A percentile compares a stretch with the other conserved stretches of the same genome.
phyloP scores from a whole-genome alignment of 164 flowering plant genomes.

The Liquidambar formosana region DNA sequence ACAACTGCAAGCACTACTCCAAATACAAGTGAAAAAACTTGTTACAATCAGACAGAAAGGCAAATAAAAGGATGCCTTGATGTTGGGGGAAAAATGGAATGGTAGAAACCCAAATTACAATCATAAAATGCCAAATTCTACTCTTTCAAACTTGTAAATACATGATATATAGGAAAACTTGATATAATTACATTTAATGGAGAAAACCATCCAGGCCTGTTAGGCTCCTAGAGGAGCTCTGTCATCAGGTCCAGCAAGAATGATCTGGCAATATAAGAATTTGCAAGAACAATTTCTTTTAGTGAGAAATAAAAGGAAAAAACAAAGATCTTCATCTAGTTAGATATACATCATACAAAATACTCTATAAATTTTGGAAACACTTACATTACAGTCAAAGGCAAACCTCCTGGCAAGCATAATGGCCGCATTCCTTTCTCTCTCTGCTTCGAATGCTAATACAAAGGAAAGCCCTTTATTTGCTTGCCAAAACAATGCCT shows the following conservation, averaged over 20 bases:
- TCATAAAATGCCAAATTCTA: no score
- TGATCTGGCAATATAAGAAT: slow-evolving; percentile 44
- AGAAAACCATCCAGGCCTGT: slow-evolving; percentile 8
- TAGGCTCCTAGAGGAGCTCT: slow-evolving; percentile 40
- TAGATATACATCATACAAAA: not conserved
- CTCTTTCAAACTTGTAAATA: no score
- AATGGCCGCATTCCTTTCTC: slow-evolving; percentile 91
- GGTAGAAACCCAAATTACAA: no score
- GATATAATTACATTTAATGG: slow-evolving; percentile 29
- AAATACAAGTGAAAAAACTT: slow-evolving; percentile 1
- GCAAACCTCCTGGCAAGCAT: slow-evolving; percentile 92
- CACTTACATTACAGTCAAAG: slow-evolving; percentile 83
- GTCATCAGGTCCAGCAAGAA: slow-evolving; percentile 84
- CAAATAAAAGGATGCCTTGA: not conserved
- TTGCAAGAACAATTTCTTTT: not conserved
- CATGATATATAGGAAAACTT: not conserved
- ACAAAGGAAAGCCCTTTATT: slow-evolving; percentile 75
- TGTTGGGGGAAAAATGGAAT: not conserved
- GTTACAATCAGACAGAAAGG: not conserved
- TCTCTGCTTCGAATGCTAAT: slow-evolving; percentile 84
- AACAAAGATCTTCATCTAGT: not conserved
- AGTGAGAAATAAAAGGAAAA: not conserved
- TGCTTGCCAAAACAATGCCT: slow-evolving; percentile 91
- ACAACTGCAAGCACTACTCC: not conserved
- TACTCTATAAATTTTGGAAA: not conserved